Base-by-base conservation (phyloP, 2,329 filamentous ascomycete genomes). In the Colletotrichum trifolii region DNA sequence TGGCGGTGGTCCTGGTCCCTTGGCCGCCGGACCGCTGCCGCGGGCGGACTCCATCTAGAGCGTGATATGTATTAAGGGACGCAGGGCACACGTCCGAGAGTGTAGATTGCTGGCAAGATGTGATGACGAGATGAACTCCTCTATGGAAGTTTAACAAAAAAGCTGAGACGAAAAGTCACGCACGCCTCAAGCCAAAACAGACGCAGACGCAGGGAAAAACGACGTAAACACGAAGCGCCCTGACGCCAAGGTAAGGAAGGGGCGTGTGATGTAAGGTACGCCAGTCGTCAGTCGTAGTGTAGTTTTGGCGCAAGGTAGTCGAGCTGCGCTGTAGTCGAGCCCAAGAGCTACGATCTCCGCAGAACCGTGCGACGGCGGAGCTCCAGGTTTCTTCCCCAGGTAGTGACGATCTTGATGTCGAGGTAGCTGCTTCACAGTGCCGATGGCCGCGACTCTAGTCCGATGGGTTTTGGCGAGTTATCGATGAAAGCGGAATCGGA, bases 1-100 rank as follows among this genome's bases (percentile, higher is more conserved):
- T 15, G 47, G 47, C 34, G 33, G 35, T 17, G 35, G 36, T 53
- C 36, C 15, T 10, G 34, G 53, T 17, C 53, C 40, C 40, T 46
- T 55, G 36, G 60, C 40, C 46, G 58, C 46, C 46, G 50, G 38
- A 52, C 52, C 54, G 54, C 49, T 43, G 57, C 61, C 52, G 52
- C 58, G 57, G 58, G 46, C 62, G 36, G 56, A 60, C 25, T 58
- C 55, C 55, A 58, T 58, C 55, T 50, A 36, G 50, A 42, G 25
- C 46, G 55, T 48, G 36, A 40, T 45, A 39, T 33, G 55, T 50
- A 36, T 50, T n/a, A 6, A 47, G 43, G 36, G 17, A 39, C 46
- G n/a, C n/a, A 49, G 10, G 5, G 11, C 47, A 12, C 25, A 25
- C 25, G 25, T 25, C 25, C 25, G 25, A 25, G 25, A 25, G 25